phyloP scores from a whole-genome alignment of 176 grass and related monocot species.

The barley (Hordeum vulgare) region DNA sequence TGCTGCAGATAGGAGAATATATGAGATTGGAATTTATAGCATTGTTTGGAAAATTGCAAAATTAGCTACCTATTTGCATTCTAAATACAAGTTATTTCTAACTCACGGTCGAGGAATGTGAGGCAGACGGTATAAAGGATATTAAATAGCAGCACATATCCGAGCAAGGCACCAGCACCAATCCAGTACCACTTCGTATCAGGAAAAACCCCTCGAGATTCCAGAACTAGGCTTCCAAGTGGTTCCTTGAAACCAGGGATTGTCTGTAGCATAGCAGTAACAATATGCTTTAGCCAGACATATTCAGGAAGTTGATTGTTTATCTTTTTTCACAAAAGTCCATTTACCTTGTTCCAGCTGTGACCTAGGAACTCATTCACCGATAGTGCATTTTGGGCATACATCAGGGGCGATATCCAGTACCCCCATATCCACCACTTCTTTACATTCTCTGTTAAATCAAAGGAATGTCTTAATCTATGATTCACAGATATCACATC shows the following conservation, averaged over 20 bases:
- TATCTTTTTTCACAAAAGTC: not conserved
- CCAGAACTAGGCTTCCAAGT: conserved; percentile 44
- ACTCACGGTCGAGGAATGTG: conserved; percentile 64
- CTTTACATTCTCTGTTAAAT: conserved; percentile 61
- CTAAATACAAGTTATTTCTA: not conserved
- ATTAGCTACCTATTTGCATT: not conserved
- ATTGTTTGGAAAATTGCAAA: not conserved
- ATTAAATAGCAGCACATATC: conserved; percentile 76
- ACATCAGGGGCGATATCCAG: conserved; percentile 72
- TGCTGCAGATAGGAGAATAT: conserved; percentile 25
- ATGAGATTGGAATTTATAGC: conserved; percentile 4
- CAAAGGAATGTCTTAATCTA: not conserved
- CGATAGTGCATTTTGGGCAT: conserved; percentile 65
- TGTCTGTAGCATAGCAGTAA: conserved; percentile 10
- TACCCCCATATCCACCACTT: conserved; percentile 88
- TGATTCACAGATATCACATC: not conserved
- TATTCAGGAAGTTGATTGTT: not conserved
- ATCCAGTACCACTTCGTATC: conserved; percentile 80
- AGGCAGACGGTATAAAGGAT: conserved; percentile 64
- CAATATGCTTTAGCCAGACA: conserved; percentile 11
- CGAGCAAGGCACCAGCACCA: conserved; percentile 54
- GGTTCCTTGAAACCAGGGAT: not conserved
- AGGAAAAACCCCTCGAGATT: conserved; percentile 53
- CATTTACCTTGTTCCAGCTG: conserved; percentile 61
- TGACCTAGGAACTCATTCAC: conserved; percentile 73